Percentiles rank a stretch among this genome's conserved stretches.
These are phyloP conservation scores for Phytophthora quininea DNA, from an alignment of 352 stramenopile genomes.

Conservation along the genomic window DNA sequence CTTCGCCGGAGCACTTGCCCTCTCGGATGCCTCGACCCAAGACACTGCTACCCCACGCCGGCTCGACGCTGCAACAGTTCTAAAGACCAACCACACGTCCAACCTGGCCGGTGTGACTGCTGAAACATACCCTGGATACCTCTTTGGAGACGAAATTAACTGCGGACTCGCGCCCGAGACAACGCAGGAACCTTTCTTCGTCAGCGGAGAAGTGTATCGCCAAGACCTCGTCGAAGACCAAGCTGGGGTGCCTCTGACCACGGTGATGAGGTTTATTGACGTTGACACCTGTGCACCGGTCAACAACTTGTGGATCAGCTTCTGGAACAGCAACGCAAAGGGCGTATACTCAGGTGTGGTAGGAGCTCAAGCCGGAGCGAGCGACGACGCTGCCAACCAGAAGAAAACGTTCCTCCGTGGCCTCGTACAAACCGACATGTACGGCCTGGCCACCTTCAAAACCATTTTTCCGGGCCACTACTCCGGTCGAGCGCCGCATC, in stretches of 20 bases:
- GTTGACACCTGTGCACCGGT: conserved; percentile 23
- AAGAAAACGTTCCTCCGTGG: background rate
- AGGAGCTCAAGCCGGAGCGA: background rate
- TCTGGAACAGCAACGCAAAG: conserved; percentile 13
- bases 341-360: background rate
- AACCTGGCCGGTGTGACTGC: conserved; percentile 7
- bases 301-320: conserved; percentile 10
- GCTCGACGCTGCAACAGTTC: background rate
- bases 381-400: background rate
- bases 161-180: conserved; percentile 16
- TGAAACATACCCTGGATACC: conserved; percentile 2
- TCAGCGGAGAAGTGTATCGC: conserved; percentile 10
- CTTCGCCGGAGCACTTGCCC: too few relatives aligned
- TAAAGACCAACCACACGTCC: background rate
- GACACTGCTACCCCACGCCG: background rate
- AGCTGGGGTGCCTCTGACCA: conserved; percentile 4
- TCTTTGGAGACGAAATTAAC: conserved; percentile 7
- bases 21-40: too few relatives aligned
- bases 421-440: background rate
- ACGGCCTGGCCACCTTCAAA: background rate
- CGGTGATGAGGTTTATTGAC: conserved; percentile 18
- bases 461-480: background rate
- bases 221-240: conserved; percentile 5
- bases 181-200: conserved; percentile 11
- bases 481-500: background rate